These are phyloP conservation scores for Fusarium transvaalense DNA, from an alignment of 2,329 filamentous ascomycete genomes.

Conservation along the genomic window DNA sequence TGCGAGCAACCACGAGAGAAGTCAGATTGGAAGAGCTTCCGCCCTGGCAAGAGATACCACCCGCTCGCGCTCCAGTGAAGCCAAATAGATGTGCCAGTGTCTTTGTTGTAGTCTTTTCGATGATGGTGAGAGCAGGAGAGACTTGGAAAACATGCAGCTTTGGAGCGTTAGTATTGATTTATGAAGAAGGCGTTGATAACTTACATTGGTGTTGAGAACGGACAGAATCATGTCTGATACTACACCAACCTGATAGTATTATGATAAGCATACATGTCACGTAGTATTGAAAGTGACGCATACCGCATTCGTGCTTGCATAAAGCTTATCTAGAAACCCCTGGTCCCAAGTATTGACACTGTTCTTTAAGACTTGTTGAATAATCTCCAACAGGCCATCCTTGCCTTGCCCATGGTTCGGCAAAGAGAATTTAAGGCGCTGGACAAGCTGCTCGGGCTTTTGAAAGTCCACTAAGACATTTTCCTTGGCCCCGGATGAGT, in stretches of 20 bases:
- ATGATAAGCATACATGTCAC: slow-evolving; percentile 14
- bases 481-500: slow-evolving; percentile 55
- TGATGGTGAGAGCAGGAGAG: slow-evolving; percentile 85
- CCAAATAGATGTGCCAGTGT: slow-evolving; percentile 83
- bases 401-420: slow-evolving; percentile 72
- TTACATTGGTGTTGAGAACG: slow-evolving; percentile 88
- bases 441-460: slow-evolving; percentile 68
- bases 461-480: slow-evolving; percentile 75
- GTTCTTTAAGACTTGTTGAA: slow-evolving; percentile 80
- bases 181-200: slow-evolving; percentile 41
- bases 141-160: slow-evolving; percentile 86
- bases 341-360: slow-evolving; percentile 99
- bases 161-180: slow-evolving; percentile 16
- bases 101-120: slow-evolving; percentile 86
- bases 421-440: slow-evolving; percentile 69
- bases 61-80: slow-evolving; percentile 75
- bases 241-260: slow-evolving; percentile 74
- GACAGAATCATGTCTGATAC: slow-evolving; percentile 87
- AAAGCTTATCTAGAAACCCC: slow-evolving; percentile 95
- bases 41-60: slow-evolving; percentile 84
- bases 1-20: slow-evolving; percentile 88
- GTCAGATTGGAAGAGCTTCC: slow-evolving; percentile 88
- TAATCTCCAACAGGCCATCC: slow-evolving; percentile 78
- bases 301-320: slow-evolving; percentile 87
- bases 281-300: slow-evolving; percentile 43